These are phyloP conservation scores for Kwoniella sp. DNA, from an alignment of 768 basidiomycete genomes.

Conservation along the genomic window DNA sequence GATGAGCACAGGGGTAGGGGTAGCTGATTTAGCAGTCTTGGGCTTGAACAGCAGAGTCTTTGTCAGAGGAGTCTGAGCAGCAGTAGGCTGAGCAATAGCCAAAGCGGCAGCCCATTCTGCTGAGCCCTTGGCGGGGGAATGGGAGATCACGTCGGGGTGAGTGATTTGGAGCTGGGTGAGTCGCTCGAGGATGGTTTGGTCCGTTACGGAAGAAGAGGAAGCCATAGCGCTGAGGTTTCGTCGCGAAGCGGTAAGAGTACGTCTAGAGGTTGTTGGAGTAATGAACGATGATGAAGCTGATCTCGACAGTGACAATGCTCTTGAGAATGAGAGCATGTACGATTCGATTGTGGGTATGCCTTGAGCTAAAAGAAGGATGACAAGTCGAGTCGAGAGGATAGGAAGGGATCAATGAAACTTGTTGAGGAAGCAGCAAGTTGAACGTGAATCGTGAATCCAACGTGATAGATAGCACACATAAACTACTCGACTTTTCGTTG, in stretches of 20 bases:
- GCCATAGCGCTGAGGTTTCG: slow-evolving; percentile 22
- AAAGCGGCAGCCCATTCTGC: slow-evolving; percentile 74
- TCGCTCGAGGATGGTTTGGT: slow-evolving; percentile 34
- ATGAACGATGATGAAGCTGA: not conserved
- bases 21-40: slow-evolving; percentile 87
- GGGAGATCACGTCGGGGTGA: slow-evolving; percentile 57
- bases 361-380: not conserved
- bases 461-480: not conserved
- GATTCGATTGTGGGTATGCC: not conserved
- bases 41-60: slow-evolving; percentile 75
- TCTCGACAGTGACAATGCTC: slow-evolving; percentile 4
- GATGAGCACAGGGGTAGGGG: slow-evolving; percentile 80
- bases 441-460: not conserved
- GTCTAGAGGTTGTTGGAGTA: slow-evolving; percentile 4
- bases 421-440: no score
- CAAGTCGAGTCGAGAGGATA: not conserved
- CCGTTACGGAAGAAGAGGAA: slow-evolving; percentile 25
- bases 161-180: slow-evolving; percentile 34
- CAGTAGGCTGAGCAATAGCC: slow-evolving; percentile 25
- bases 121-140: slow-evolving; percentile 68
- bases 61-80: slow-evolving; percentile 14
- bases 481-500: slow-evolving; percentile 1
- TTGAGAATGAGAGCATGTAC: slow-evolving; percentile 2
- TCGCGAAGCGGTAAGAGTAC: not conserved
- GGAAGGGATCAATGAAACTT: no score